Base-by-base conservation (phyloP, 2,329 filamentous ascomycete genomes). In the Cladophialophora psammophila region DNA sequence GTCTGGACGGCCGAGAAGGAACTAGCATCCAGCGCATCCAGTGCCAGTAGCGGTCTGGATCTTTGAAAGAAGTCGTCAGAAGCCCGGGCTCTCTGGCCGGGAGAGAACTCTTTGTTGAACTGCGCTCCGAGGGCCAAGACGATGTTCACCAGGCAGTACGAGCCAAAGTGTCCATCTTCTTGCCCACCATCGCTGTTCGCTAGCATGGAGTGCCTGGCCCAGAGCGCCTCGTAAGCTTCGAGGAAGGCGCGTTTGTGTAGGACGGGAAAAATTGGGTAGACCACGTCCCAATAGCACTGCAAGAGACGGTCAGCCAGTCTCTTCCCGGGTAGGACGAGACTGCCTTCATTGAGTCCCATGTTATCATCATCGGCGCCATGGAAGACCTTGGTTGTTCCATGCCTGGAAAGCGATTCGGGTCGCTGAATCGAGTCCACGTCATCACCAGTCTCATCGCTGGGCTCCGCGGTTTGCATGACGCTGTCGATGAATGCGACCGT, bases 211-310 rank as follows among this genome's bases (percentile, higher is more conserved):
- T 42, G n/a, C 3, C 34, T 18, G 2, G 34, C 38, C 55, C 55
- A 84, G 1, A 83, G 71, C 0, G 76, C 76, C 4, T 73, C 60
- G 66, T 84, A 84, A 0, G 78, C 75, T 0, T 70, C 69, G 13
- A 75, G 74, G 74, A 82, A 80, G 0, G 74, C 70, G 1, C 72
- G 64, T 9, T 75, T 73, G 34, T 84, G 79, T 0, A 85, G 71
- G 48, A 84, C 80, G 0, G 83, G 82, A 48, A 84, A 84, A 0
- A 84, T 64, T 0, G 82, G 80, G 42, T 83, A 80, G 1, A 83
- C 80, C 45, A 80, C 80, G 26, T 76, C 74, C 82, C 81, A 85
- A 64, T 84, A 85, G 0, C 81, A 75, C 1, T 79, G 74, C 73
- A 83, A 78, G 5, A 84, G 74, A 50, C 77, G 75, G 60, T 85